A percentile compares a stretch with the other conserved stretches of the same genome.
Conservation (phyloP, 176 grass and related monocot genomes). For the Cymbopogon citratus region DNA sequence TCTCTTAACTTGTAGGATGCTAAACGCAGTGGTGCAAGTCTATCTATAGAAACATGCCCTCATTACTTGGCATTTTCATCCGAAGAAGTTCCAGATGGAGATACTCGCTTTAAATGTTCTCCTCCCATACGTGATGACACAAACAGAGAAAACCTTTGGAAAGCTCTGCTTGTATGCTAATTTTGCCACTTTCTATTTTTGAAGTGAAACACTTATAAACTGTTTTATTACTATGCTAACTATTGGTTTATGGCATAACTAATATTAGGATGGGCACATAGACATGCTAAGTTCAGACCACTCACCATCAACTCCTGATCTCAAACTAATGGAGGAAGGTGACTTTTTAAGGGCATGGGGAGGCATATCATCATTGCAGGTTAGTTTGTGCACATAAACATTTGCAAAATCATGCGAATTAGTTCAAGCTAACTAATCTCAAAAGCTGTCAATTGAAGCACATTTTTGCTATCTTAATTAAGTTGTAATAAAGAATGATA, state of each 20-base stretch:
- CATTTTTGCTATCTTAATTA: neutral
- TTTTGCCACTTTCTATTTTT: neutral
- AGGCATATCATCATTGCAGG: constrained; percentile 96
- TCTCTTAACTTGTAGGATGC: constrained; percentile 46
- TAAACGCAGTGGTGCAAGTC: constrained; percentile 59
- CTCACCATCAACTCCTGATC: constrained; percentile 80
- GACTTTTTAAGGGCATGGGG: constrained; percentile 96
- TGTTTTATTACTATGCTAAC: neutral
- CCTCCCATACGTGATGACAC: constrained; percentile 73
- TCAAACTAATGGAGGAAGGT: constrained; percentile 91
- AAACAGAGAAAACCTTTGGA: constrained; percentile 86
- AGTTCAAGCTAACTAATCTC: neutral
- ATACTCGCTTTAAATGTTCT: constrained; percentile 93
- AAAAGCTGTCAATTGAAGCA: neutral
- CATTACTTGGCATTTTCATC: constrained; percentile 97
- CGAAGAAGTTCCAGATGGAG: constrained; percentile 77
- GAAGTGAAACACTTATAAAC: neutral
- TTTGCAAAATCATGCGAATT: neutral
- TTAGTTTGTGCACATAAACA: neutral
- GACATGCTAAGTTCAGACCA: constrained; percentile 99
- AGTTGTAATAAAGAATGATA: neutral
- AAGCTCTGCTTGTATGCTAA: constrained; percentile 72
- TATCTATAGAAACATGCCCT: constrained; percentile 91
- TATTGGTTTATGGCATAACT: neutral
- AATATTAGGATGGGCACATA: constrained; percentile 71